phyloP scores from a whole-genome alignment of 2,329 filamentous ascomycete species.

The Pseudogymnoascus sp. region DNA sequence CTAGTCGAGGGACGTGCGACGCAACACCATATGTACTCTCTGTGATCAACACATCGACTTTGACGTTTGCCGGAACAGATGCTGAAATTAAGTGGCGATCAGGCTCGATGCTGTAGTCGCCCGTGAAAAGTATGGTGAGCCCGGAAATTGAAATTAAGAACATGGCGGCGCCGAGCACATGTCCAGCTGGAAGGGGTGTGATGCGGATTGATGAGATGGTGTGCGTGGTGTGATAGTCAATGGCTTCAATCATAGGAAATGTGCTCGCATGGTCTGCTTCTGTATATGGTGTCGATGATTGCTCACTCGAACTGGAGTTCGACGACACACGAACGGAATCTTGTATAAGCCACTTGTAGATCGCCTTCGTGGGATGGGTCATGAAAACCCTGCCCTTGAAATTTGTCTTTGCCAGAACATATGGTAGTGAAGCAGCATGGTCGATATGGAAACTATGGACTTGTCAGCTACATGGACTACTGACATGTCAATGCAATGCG shows the following conservation, averaged over 20 bases:
- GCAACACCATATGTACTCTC: conserved; percentile 97
- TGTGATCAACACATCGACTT: conserved; percentile 92
- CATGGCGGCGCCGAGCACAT: conserved; percentile 98
- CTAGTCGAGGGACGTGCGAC: conserved; percentile 80
- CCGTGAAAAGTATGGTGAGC: conserved; percentile 93
- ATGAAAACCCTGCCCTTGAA: conserved; percentile 96
- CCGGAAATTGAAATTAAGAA: conserved; percentile 96
- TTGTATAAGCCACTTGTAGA: conserved; percentile 99
- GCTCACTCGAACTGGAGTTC: conserved; percentile 47
- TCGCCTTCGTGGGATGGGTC: conserved; percentile 98
- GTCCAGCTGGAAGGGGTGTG: conserved; percentile 91
- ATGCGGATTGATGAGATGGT: conserved; percentile 94
- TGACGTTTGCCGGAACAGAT: conserved; percentile 77
- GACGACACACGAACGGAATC: conserved; percentile 84
- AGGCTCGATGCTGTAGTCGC: conserved; percentile 92
- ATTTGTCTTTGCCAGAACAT: conserved; percentile 95
- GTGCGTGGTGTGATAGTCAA: conserved; percentile 96
- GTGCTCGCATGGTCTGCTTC: conserved; percentile 93
- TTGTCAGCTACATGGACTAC: conserved; percentile 16
- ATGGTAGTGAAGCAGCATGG: conserved; percentile 96
- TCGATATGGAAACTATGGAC: conserved; percentile 86
- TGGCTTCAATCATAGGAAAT: conserved; percentile 89
- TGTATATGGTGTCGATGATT: conserved; percentile 75
- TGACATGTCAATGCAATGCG: neutral
- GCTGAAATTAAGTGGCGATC: conserved; percentile 94